phyloP scores from a whole-genome alignment of 1,284 basidiomycete species.

The Papiliotrema flavescens region DNA sequence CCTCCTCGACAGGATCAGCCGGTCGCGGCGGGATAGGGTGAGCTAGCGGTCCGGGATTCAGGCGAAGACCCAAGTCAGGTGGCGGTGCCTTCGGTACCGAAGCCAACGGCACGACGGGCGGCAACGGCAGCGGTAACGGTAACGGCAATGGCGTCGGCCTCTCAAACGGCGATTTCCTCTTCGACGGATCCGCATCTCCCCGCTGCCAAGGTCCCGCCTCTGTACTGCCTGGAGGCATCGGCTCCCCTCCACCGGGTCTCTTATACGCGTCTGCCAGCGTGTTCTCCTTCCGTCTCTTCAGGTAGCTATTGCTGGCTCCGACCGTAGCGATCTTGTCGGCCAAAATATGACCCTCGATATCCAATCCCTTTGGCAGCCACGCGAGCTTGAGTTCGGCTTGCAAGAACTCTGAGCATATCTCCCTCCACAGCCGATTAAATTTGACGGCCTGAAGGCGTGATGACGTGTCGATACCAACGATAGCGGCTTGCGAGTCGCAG shows the following conservation, averaged over 20 bases:
- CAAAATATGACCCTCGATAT: conserved; percentile 41
- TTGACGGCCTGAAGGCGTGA: conserved; percentile 38
- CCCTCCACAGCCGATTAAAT: conserved; percentile 40
- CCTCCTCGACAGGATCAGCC: conserved; percentile 4
- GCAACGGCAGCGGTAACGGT: background rate
- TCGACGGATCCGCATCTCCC: conserved; percentile 43
- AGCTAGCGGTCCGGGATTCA: background rate
- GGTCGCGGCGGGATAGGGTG: too few relatives aligned
- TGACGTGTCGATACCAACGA: conserved; percentile 44
- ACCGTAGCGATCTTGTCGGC: conserved; percentile 46
- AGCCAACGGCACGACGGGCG: too few relatives aligned
- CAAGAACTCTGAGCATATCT: conserved; percentile 39
- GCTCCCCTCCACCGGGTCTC: conserved; percentile 34
- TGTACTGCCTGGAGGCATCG: conserved; percentile 30
- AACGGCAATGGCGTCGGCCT: conserved; percentile 24
- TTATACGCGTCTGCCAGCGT: conserved; percentile 31
- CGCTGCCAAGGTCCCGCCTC: conserved; percentile 42
- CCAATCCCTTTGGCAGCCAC: conserved; percentile 40
- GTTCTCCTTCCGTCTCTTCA: conserved; percentile 39
- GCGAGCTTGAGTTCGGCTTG: conserved; percentile 41
- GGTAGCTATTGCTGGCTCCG: conserved; percentile 41
- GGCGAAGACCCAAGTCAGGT: background rate
- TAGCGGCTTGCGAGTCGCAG: conserved; percentile 44
- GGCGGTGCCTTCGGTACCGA: background rate
- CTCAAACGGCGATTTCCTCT: conserved; percentile 32